Evolutionary conservation across 2,329 filamentous ascomycete species (phyloP).

Genomic region (Ophiostoma quercus): DNA sequence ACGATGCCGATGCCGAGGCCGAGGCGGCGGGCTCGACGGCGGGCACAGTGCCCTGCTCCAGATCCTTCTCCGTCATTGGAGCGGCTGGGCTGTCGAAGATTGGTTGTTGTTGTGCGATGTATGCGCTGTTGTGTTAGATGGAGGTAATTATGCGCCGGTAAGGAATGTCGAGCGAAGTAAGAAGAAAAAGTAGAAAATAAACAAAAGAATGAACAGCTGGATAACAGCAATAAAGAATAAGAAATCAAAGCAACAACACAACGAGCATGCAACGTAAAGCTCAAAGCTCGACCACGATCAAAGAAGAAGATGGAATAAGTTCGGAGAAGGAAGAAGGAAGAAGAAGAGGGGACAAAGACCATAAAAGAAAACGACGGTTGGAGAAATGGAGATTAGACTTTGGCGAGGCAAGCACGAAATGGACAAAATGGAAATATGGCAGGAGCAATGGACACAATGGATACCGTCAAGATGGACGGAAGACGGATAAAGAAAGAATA

Average conservation of each 20-base stretch:
- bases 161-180: background rate
- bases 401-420: background rate
- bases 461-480: background rate
- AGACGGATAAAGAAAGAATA: background rate
- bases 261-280: background rate
- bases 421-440: background rate
- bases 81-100: background rate
- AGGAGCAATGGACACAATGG: background rate
- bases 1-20: constrained; percentile 10
- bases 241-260: background rate
- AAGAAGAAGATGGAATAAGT: background rate
- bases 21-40: background rate
- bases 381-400: background rate
- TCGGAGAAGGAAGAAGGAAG: background rate
- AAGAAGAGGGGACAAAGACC: background rate
- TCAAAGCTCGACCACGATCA: background rate
- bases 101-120: background rate
- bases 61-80: constrained; percentile 27
- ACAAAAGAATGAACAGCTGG: background rate
- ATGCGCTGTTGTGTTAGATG: background rate
- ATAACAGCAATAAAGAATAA: background rate
- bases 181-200: background rate
- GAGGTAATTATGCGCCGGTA: background rate
- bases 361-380: background rate
- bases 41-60: constrained; percentile 26